Evolutionary conservation across 1,284 basidiomycete species (phyloP).

Genomic region (Ceratobasidium sp.): DNA sequence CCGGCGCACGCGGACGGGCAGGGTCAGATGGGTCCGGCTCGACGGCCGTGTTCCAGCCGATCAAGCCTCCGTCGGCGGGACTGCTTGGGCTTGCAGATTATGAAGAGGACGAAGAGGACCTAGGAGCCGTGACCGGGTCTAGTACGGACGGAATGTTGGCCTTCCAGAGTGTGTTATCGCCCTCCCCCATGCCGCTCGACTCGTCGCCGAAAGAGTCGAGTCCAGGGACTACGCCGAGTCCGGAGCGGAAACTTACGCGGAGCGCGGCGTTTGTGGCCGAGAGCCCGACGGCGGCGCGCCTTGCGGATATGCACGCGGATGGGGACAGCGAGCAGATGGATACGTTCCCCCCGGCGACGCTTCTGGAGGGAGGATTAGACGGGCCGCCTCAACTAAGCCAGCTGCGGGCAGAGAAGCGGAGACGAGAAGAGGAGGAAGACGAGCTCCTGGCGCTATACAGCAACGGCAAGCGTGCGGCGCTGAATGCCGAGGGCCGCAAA

Average conservation of each 20-base stretch:
- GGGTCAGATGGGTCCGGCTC: constrained; percentile 55
- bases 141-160: constrained; percentile 19
- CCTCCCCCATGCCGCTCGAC: constrained; percentile 26
- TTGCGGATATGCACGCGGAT: constrained; percentile 35
- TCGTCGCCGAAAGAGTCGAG: constrained; percentile 31
- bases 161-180: constrained; percentile 33
- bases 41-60: constrained; percentile 59
- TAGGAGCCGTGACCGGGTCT: constrained; percentile 14
- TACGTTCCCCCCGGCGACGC: constrained; percentile 52
- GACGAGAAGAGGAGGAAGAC: constrained; percentile 78
- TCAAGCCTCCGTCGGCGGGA: constrained; percentile 60
- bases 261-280: constrained; percentile 47
- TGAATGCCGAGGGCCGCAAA: constrained; percentile 48
- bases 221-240: constrained; percentile 8
- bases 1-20: constrained; percentile 48
- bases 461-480: constrained; percentile 62
- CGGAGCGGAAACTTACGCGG: constrained; percentile 54
- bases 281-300: constrained; percentile 58
- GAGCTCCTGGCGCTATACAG: constrained; percentile 65
- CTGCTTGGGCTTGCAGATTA: constrained; percentile 76
- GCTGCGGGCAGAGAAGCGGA: constrained; percentile 74
- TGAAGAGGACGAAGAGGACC: constrained; percentile 67
- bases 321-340: constrained; percentile 47
- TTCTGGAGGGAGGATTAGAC: constrained; percentile 54
- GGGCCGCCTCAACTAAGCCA: constrained; percentile 53